Conservation (phyloP, 2,329 filamentous ascomycete species). For the Simplicillium sp. region DNA sequence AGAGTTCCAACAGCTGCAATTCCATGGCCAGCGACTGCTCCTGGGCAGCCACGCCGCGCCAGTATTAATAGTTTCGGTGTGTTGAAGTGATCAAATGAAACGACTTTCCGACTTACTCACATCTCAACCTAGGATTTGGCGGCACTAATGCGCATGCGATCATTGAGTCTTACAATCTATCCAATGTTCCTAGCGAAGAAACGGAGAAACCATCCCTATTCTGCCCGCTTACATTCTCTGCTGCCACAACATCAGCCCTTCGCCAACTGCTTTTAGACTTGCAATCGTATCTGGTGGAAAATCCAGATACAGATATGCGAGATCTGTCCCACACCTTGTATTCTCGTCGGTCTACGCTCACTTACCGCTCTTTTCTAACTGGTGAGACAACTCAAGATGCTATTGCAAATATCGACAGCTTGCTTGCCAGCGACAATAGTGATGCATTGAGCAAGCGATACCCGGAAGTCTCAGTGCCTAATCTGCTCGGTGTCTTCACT, state of each 20-base stretch:
- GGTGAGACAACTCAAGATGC: neutral
- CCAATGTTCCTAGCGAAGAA: neutral
- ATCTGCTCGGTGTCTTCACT: constrained; percentile 16
- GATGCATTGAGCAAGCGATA: neutral
- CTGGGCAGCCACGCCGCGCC: constrained; percentile 7
- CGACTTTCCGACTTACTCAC: neutral
- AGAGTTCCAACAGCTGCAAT: constrained; percentile 10
- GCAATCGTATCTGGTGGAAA: neutral
- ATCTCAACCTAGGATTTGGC: constrained; percentile 31
- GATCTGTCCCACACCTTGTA: constrained; percentile 1
- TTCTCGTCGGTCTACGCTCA: neutral
- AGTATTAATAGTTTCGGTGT: constrained; percentile 16
- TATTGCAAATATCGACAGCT: neutral
- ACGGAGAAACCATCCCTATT: neutral
- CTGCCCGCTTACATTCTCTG: neutral
- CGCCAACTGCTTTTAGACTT: neutral
- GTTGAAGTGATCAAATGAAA: too few species aligned
- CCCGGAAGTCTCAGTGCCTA: neutral
- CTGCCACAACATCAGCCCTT: neutral
- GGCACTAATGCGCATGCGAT: constrained; percentile 35
- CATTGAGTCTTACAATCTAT: constrained; percentile 15
- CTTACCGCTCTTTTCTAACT: neutral
- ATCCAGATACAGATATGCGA: neutral
- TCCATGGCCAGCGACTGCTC: constrained; percentile 12
- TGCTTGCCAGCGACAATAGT: neutral